Evolutionary conservation across 2,329 filamentous ascomycete genomes (phyloP), one percentile per base, ranked within the genome.

Genomic region (Diaporthe humulicola): DNA sequence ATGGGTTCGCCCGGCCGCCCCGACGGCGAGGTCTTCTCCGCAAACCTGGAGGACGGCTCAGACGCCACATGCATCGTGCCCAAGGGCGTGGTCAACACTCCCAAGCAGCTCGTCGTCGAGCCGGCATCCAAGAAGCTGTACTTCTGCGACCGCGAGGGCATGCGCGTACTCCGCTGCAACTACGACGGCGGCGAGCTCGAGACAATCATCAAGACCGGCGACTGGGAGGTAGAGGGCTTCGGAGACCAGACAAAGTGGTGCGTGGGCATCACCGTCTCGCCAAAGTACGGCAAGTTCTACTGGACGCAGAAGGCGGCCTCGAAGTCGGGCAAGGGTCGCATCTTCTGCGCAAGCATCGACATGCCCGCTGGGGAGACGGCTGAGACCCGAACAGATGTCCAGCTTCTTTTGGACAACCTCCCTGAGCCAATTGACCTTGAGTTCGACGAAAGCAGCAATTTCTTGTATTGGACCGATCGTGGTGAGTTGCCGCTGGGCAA

Each of bases 301-400:
- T 92, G 90, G 90, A 89, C 88, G 0, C 90, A 92, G 71, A 92
- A 92, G 77, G 90, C 90, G 0, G 81, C 83, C 0, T 85, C 86
- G 3, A 92, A 92, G 79, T 85, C 83, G 0, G 82, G 81, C 1
- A 79, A 85, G 56, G 90, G 90, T 0, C 84, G 87, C 4, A 90
- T 92, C 57, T 89, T 89, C 79, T 81, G 83, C 8, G 89, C 90
- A 0, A 79, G 81, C 33, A 81, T 90, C 0, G 78, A 84, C 1
- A 83, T 83, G 12, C 84, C 84, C 0, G 42, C 75, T 0, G 83
- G 83, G 0, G 76, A 83, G 73, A 52, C 33, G 25, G 56, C 70
- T 14, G 70, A 61, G 56, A 61, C 7, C 12, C 81, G 87, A 0
- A 77, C 82, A 0, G 87, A 89, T 56, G 82, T 89, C 38, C 82